Evolutionary conservation across 1,284 basidiomycete genomes (phyloP).

Genomic region (Puccinia horiana): DNA sequence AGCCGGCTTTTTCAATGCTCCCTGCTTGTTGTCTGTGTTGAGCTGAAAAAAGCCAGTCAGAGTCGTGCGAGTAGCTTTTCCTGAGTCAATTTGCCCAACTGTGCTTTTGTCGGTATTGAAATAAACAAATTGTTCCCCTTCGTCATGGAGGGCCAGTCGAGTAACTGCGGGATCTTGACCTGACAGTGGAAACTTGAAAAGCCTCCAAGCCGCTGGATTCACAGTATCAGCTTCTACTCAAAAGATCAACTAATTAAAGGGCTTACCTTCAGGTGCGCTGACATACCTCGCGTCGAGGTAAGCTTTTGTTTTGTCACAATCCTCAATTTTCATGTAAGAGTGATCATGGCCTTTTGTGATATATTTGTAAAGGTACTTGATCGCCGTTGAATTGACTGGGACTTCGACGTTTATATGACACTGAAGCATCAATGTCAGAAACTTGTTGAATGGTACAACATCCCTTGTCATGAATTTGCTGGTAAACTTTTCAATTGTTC

Average conservation of each 20-base stretch:
- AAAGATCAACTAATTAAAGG: background rate
- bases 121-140: background rate
- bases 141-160: background rate
- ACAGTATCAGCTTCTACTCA: background rate
- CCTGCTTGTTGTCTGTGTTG: background rate
- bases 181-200: conserved; percentile 59
- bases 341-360: conserved; percentile 2
- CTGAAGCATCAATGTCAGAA: background rate
- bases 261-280: background rate
- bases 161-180: background rate
- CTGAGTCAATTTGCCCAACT: background rate
- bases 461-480: background rate
- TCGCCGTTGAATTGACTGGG: background rate
- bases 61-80: background rate
- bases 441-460: conserved; percentile 21
- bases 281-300: background rate
- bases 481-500: too few species aligned
- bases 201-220: conserved; percentile 58
- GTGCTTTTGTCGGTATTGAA: background rate
- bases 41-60: conserved; percentile 6
- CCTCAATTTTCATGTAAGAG: background rate
- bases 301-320: conserved; percentile 9
- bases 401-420: conserved; percentile 33
- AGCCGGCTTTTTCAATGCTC: background rate
- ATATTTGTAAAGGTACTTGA: conserved; percentile 35